Evolutionary conservation across 768 basidiomycete genomes (phyloP).

Genomic region (Leccinum subgranulosum): DNA sequence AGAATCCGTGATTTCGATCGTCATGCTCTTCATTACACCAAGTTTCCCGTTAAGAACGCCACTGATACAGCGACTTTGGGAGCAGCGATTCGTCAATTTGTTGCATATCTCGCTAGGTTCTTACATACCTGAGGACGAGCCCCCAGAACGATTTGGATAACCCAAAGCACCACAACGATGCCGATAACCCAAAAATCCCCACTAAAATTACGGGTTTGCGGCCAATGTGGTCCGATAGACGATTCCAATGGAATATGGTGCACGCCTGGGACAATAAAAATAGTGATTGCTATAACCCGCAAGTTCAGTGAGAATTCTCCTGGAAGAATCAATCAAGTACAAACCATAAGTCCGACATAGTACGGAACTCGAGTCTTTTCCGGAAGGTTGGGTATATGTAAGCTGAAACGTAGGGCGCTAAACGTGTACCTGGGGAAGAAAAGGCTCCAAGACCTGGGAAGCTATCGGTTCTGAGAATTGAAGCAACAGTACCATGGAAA

Average conservation of each 20-base stretch:
- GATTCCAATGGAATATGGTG: slow-evolving; percentile 48
- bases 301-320: neutral
- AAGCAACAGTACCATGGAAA: slow-evolving; percentile 63
- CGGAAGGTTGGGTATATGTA: slow-evolving; percentile 7
- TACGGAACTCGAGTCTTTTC: slow-evolving; percentile 46
- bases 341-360: slow-evolving; percentile 47
- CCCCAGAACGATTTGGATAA: slow-evolving; percentile 45
- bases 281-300: slow-evolving; percentile 37
- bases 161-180: slow-evolving; percentile 48
- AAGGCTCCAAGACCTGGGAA: slow-evolving; percentile 70
- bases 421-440: slow-evolving; percentile 54
- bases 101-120: neutral
- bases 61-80: slow-evolving; percentile 39
- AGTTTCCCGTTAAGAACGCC: slow-evolving; percentile 57
- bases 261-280: slow-evolving; percentile 49
- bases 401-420: neutral
- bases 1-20: slow-evolving; percentile 39
- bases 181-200: slow-evolving; percentile 42
- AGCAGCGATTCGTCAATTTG: neutral
- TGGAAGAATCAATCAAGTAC: slow-evolving; percentile 11
- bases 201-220: slow-evolving; percentile 46
- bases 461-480: slow-evolving; percentile 76
- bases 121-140: slow-evolving; percentile 36
- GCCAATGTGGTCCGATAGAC: slow-evolving; percentile 47
- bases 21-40: slow-evolving; percentile 47